Evolutionary conservation across 2,329 filamentous ascomycete genomes (phyloP).

Genomic region (Colletotrichum viniferum): DNA sequence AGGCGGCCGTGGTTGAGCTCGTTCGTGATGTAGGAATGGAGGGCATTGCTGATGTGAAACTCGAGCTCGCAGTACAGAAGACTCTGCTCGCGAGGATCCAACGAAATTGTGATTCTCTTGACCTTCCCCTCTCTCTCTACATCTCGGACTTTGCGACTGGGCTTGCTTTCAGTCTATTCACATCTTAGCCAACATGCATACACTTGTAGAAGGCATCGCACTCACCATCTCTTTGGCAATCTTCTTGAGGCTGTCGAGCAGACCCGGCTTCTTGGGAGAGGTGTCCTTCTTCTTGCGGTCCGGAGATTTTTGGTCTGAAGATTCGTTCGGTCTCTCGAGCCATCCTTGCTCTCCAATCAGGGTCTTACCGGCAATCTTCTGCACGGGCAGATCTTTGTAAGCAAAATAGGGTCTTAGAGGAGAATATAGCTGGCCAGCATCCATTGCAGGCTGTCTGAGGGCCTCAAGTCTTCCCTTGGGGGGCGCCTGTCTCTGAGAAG

Average conservation of each 20-base stretch:
- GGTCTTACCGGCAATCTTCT: slow-evolving; percentile 51
- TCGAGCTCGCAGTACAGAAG: slow-evolving; percentile 65
- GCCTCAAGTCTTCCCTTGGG: background rate
- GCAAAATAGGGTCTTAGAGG: slow-evolving; percentile 48
- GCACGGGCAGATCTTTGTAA: slow-evolving; percentile 38
- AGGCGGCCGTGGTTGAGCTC: slow-evolving; percentile 62
- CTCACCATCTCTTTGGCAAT: slow-evolving; percentile 60
- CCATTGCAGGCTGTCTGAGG: slow-evolving; percentile 14
- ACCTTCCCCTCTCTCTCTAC: slow-evolving; percentile 27
- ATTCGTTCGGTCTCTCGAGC: slow-evolving; percentile 52
- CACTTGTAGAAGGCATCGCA: background rate
- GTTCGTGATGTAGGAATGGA: slow-evolving; percentile 56
- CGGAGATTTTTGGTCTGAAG: slow-evolving; percentile 14
- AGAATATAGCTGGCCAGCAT: slow-evolving; percentile 38
- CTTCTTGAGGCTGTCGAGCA: slow-evolving; percentile 54
- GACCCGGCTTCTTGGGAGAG: slow-evolving; percentile 40
- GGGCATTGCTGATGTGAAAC: slow-evolving; percentile 53
- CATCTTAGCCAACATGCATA: background rate
- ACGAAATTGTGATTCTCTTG: slow-evolving; percentile 49
- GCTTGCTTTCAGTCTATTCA: slow-evolving; percentile 40
- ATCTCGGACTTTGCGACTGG: slow-evolving; percentile 34
- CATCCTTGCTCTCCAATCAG: slow-evolving; percentile 62
- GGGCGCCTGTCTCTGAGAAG: background rate
- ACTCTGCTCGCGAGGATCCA: slow-evolving; percentile 61
- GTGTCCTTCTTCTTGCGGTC: slow-evolving; percentile 21